Evolutionary conservation across 345 rosid genomes (phyloP).

Genomic region (Orychophragmus violaceus): DNA sequence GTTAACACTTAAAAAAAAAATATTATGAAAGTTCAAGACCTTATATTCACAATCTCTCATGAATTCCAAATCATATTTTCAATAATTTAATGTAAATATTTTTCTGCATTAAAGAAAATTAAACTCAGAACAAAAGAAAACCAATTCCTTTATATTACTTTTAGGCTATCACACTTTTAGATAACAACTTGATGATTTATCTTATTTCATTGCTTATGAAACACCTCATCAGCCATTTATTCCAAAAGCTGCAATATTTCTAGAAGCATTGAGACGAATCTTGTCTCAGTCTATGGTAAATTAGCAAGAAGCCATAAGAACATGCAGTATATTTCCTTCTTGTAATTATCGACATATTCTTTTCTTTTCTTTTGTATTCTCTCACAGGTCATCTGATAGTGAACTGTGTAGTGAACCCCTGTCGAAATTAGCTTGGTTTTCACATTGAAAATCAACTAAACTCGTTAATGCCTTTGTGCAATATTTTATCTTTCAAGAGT

Average conservation of each 20-base stretch:
- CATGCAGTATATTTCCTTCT: background rate
- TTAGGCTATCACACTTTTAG: too few relatives aligned
- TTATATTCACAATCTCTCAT: too few relatives aligned
- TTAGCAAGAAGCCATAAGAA: background rate
- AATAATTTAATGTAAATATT: too few relatives aligned
- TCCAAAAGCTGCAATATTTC: background rate
- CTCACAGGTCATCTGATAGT: background rate
- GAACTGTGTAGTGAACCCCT: background rate
- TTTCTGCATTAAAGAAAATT: too few relatives aligned
- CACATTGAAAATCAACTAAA: background rate
- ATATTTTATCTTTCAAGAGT: background rate
- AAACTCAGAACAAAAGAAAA: too few relatives aligned
- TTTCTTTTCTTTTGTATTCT: background rate
- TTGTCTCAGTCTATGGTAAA: background rate
- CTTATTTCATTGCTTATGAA: background rate
- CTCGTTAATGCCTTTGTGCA: slow-evolving; percentile 4
- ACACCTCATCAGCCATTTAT: background rate
- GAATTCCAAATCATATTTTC: too few relatives aligned
- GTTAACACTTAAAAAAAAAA: too few relatives aligned
- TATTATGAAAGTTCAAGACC: too few relatives aligned
- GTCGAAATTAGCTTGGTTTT: background rate
- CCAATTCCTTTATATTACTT: too few relatives aligned
- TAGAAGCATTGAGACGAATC: background rate
- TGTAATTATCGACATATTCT: background rate
- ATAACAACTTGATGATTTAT: background rate